Base-by-base conservation (phyloP, 176 grass and related monocot species). In the Rhynchospora breviuscula region DNA sequence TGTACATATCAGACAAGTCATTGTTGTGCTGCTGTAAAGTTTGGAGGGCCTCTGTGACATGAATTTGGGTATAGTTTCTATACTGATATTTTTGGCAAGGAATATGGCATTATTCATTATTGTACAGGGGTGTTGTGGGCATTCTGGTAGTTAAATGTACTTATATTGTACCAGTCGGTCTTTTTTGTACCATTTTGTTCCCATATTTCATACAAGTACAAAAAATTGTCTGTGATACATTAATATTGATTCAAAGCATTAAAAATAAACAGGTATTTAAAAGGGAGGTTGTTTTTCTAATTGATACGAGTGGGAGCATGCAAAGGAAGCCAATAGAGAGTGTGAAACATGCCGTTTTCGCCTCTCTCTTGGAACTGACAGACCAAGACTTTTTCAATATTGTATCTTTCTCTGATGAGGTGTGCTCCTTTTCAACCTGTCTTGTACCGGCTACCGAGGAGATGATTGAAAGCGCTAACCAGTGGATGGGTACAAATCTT, bases 261-360 rank as follows among this genome's bases (percentile, higher is more conserved):
- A 79, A 79, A 40, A 77, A 84, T 10, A 78, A 17, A 87, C 86
- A 99, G 93, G 80, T 91, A 51, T 99, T 95, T 84, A 92, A 63
- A 90, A 93, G 85, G 63, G 86, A 89, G 72, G 85, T 89, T 78
- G 86, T 99, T 67, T 99, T 93, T 83, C 74, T 99, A 17, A 51
- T 99, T 90, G 93, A 99, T 89, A 83, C 90, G 79, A 99, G 96
- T 90, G 89, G 75, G 84, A 99, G 96, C 88, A 99, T 99, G 93
- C 85, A 90, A 86, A 91, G 96, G 59, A 99, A 92, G 67, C 91
- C 91, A 88, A 86, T 99, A 66, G 89, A 99, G 69, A 90, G 84
- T 85, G 91, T 99, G 68, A 95, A 92, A 78, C 90, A 84, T 80
- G 88, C 91, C 2, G 26, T 99, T 84, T 86, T 81, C 5, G 81